These are phyloP conservation scores for Pseudocercospora pini-densiflorae DNA, from an alignment of 2,329 filamentous ascomycete genomes.

Conservation along the genomic window DNA sequence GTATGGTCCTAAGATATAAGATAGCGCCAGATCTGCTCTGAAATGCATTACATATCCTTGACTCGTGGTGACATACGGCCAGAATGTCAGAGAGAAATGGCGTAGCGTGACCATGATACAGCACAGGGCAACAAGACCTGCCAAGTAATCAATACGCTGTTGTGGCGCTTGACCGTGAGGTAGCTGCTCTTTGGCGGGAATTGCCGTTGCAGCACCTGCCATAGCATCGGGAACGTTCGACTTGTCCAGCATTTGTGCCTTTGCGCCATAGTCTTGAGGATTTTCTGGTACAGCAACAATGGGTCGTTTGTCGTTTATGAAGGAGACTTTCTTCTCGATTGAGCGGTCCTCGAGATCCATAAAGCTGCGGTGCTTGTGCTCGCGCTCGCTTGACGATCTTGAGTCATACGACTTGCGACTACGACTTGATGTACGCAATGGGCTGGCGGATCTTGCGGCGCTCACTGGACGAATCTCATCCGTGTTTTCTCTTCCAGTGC, in stretches of 20 bases:
- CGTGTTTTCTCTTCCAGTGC: constrained; percentile 12
- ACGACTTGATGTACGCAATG: not conserved
- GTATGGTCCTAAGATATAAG: constrained; percentile 49
- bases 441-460: constrained; percentile 7
- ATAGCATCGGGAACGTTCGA: constrained; percentile 27
- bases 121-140: constrained; percentile 51
- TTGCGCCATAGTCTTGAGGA: constrained; percentile 26
- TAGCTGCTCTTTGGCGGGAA: constrained; percentile 24
- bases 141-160: constrained; percentile 51
- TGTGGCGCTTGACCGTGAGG: constrained; percentile 19
- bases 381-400: not conserved
- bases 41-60: constrained; percentile 46
- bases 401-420: constrained; percentile 2
- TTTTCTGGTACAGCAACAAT: constrained; percentile 19
- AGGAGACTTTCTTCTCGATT: constrained; percentile 8
- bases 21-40: constrained; percentile 46
- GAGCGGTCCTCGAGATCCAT: constrained; percentile 23
- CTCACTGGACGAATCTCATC: constrained; percentile 22
- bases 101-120: constrained; percentile 51
- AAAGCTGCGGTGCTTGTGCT: constrained; percentile 23
- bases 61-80: constrained; percentile 33
- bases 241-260: constrained; percentile 19
- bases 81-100: constrained; percentile 52
- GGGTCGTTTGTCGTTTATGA: not conserved
- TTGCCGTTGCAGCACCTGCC: constrained; percentile 23